Conservation (phyloP, 2,329 filamentous ascomycete species). For the Colletotrichum cuscutae region DNA sequence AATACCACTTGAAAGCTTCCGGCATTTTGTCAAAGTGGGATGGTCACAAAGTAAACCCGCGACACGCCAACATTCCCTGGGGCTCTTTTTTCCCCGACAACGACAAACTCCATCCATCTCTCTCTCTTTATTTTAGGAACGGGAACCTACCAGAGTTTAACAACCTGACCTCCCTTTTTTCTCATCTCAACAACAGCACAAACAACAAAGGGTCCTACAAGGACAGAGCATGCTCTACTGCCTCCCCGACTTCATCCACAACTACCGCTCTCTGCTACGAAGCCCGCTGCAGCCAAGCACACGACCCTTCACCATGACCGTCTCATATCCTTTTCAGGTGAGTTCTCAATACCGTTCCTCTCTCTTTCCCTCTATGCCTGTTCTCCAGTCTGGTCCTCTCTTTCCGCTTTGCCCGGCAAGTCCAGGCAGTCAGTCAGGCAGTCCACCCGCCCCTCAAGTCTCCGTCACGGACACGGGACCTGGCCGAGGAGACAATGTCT, state of each 20-base stretch:
- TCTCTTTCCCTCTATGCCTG: neutral
- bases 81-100: neutral
- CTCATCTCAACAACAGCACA: neutral
- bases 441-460: neutral
- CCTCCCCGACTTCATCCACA: conserved; percentile 33
- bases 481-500: neutral
- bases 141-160: neutral
- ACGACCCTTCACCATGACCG: conserved; percentile 37
- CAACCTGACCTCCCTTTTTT: too few relatives aligned
- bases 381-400: too few relatives aligned
- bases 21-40: neutral
- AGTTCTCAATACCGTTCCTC: neutral
- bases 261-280: conserved; percentile 31
- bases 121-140: neutral
- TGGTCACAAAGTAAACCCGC: neutral
- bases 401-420: neutral
- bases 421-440: too few relatives aligned
- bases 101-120: neutral
- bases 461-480: neutral
- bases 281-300: conserved; percentile 18
- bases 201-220: neutral
- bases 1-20: too few relatives aligned
- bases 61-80: neutral
- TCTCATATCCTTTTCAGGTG: conserved; percentile 41
- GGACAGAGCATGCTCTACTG: conserved; percentile 33